Conservation (phyloP, 2,329 filamentous ascomycete species). For the Capronia americana region DNA sequence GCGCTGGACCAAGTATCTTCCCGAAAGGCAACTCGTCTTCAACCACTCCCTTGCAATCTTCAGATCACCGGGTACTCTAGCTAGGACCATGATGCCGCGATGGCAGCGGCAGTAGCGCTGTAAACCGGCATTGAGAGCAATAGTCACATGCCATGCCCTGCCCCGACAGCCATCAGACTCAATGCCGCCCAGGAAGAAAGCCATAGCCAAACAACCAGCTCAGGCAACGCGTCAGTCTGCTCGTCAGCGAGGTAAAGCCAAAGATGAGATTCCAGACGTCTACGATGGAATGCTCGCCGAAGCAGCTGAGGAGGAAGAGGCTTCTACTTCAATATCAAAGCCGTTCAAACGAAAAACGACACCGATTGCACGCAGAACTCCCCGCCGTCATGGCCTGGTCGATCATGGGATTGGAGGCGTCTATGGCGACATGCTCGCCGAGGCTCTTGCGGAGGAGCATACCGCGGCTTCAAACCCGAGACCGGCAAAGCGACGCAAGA, state of each 20-base stretch:
- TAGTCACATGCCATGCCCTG: slow-evolving; percentile 3
- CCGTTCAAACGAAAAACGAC: slow-evolving; percentile 40
- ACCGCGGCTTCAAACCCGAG: slow-evolving; percentile 44
- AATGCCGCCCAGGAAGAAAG: slow-evolving; percentile 30
- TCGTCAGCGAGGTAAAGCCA: slow-evolving; percentile 29
- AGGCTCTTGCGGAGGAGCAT: slow-evolving; percentile 42
- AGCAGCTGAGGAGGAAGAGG: slow-evolving; percentile 43
- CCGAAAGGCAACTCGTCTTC: neutral
- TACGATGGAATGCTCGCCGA: slow-evolving; percentile 51
- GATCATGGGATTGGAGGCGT: slow-evolving; percentile 46
- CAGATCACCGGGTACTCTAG: neutral
- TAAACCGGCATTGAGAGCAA: slow-evolving; percentile 3
- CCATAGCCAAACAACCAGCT: slow-evolving; percentile 6
- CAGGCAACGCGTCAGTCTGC: slow-evolving; percentile 33
- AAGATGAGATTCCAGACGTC: slow-evolving; percentile 46
- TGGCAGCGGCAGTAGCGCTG: neutral
- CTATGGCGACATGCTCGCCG: slow-evolving; percentile 52
- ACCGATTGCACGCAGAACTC: slow-evolving; percentile 29
- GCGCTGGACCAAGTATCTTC: neutral
- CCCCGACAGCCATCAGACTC: neutral
- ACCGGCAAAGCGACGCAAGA: slow-evolving; percentile 49
- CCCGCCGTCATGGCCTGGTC: slow-evolving; percentile 24
- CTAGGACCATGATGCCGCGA: neutral
- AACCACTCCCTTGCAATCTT: neutral
- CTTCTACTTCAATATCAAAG: slow-evolving; percentile 39